Conservation (phyloP, 768 basidiomycete species). For the Suillus lakei region DNA sequence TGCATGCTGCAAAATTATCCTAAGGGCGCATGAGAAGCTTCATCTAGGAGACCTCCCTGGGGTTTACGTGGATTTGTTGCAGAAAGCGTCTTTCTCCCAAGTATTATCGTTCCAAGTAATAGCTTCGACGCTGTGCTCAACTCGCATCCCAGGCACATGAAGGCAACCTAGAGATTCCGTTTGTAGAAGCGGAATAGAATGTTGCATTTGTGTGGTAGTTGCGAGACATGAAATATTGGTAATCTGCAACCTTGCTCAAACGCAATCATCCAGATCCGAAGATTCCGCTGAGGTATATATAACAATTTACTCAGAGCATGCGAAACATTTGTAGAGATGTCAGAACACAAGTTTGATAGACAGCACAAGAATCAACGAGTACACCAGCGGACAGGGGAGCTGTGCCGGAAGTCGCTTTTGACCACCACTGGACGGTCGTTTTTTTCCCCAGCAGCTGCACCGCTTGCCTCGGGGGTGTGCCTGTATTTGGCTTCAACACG, state of each 20-base stretch:
- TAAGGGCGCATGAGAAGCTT: not conserved
- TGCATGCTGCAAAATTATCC: constrained; percentile 2
- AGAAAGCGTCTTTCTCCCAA: no score
- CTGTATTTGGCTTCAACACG: not conserved
- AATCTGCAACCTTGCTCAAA: not conserved
- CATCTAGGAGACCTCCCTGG: no score
- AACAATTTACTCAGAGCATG: not conserved
- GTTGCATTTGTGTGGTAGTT: no score
- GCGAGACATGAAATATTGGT: no score
- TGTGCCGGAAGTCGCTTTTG: not conserved
- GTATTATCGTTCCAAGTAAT: no score
- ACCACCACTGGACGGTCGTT: not conserved
- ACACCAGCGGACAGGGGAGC: not conserved
- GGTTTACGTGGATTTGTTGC: no score
- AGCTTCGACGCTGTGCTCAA: no score
- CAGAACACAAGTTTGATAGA: not conserved
- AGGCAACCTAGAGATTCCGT: no score
- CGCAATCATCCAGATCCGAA: not conserved
- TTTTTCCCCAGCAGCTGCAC: not conserved
- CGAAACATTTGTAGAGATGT: not conserved
- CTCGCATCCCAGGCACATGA: no score
- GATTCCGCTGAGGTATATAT: not conserved
- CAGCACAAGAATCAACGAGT: not conserved
- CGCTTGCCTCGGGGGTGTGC: not conserved
- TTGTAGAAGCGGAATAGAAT: no score